These are phyloP conservation scores for Phytophthora capsici DNA, from an alignment of 352 stramenopile species.

Conservation along the genomic window DNA sequence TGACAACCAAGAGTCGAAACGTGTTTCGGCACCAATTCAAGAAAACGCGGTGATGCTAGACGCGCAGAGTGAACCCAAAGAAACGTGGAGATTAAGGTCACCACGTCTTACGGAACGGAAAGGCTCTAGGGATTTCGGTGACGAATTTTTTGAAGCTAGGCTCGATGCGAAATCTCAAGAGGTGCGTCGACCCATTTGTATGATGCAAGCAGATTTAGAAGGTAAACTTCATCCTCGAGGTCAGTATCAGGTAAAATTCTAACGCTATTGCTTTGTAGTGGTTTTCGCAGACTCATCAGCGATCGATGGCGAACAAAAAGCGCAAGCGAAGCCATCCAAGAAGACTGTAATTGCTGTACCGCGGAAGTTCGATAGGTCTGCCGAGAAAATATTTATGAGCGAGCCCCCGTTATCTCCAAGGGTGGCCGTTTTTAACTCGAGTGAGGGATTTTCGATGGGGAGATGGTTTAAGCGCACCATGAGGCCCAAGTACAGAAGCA, in stretches of 20 bases:
- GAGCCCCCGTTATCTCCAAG: conserved; percentile 19
- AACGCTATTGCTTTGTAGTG: neutral
- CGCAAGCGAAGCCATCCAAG: conserved; percentile 10
- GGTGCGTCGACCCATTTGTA: conserved; percentile 28
- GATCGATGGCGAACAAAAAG: conserved; percentile 6
- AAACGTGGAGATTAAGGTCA: neutral
- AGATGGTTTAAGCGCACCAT: conserved; percentile 36
- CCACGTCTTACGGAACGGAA: neutral
- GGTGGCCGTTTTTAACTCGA: conserved; percentile 43
- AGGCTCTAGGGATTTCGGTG: neutral
- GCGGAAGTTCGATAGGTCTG: conserved; percentile 24
- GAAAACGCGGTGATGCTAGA: too few relatives aligned
- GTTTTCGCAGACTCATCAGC: neutral
- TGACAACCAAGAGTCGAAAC: conserved; percentile 9
- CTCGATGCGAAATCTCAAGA: neutral
- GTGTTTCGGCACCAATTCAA: too few relatives aligned
- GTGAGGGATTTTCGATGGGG: conserved; percentile 46
- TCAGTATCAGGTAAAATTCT: neutral
- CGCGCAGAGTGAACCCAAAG: neutral
- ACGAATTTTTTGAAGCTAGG: neutral
- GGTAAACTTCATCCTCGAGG: conserved; percentile 15
- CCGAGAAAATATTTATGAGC: neutral
- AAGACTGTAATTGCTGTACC: conserved; percentile 32
- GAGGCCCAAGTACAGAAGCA: too few relatives aligned
- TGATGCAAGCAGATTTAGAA: conserved; percentile 43